Base-by-base conservation (phyloP, 73 alveolate genomes). In the Paramecium octaurelia region DNA sequence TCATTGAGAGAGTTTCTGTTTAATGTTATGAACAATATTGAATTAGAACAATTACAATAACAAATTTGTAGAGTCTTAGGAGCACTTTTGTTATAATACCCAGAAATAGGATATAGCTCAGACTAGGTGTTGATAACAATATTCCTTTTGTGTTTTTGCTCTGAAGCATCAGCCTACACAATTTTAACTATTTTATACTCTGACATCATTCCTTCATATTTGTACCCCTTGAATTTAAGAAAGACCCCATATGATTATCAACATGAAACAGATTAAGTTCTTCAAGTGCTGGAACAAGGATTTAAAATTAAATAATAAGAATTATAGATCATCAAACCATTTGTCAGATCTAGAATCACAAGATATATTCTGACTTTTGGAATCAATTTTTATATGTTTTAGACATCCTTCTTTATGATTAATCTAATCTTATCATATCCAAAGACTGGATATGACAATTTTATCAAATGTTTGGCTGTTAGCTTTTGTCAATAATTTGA, bases 21-120 rank as follows among this genome's bases (percentile, higher is more conserved):
- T 80, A 10, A 24, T 10, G 2, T 80, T 2, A 42, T 80, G 76
- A 80, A 46, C 7, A 76, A 44, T 0, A 40, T 0, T 40, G 60
- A 42, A 35, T 42, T n/a, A 35, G 60, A 75, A 16, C n/a, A 4
- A 75, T 21, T 75, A 21, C 29, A 34, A 34, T 38, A 64, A 64
- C 24, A 21, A 34, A 8, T 75, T 31, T 35, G 60, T 16, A 2
- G 69, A 5, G 88, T 75, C n/a, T 38, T 75, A 16, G 88, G 88
- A 29, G 60, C 88, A 75, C 2, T 75, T 16, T 75, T 75, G 23
- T 42, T 75, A 12, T 38, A 75, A 31, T 80, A 80, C 11, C 91
- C 91, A 24, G 76, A 80, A 80, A 43, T 80, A 16, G 91, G 91
- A 6, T 80, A 80, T 73, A 7, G 64, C 16, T 4, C 91, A 31